Evolutionary conservation across 1,139 yeast species (phyloP).

Genomic region (Hyphopichia wangnamkhiaoensis): DNA sequence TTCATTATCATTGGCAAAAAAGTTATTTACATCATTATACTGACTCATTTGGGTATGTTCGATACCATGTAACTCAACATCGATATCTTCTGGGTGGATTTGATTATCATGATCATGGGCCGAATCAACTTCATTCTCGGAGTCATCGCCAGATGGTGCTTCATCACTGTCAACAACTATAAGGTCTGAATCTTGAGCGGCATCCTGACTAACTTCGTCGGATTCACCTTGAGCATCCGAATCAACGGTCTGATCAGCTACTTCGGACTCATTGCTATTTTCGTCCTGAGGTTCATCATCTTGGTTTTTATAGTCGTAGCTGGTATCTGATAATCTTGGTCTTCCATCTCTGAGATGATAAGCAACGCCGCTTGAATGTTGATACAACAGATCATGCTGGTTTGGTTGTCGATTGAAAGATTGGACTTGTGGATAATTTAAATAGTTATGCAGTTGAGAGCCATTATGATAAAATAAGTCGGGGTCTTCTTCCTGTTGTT

Average conservation of each 20-base stretch:
- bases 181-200: conserved; percentile 7
- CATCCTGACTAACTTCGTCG: conserved; percentile 9
- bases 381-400: not conserved
- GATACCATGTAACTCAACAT: not conserved
- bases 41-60: not conserved
- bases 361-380: not conserved
- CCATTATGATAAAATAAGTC: not conserved
- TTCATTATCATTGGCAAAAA: conserved; percentile 7
- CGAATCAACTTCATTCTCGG: not conserved
- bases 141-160: conserved; percentile 3
- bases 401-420: not conserved
- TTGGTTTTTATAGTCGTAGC: too few species aligned
- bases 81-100: not conserved
- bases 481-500: conserved; percentile 1
- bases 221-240: conserved; percentile 8
- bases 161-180: conserved; percentile 12
- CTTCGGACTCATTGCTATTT: conserved; percentile 17
- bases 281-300: conserved; percentile 13
- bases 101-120: not conserved
- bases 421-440: not conserved
- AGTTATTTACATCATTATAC: conserved; percentile 5
- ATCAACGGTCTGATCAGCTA: conserved; percentile 11
- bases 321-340: conserved; percentile 4
- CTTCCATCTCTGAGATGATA: conserved; percentile 5
- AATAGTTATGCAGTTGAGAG: not conserved